These are phyloP conservation scores for Penicillium sp. DNA, from an alignment of 2,329 filamentous ascomycete species.

Conservation along the genomic window DNA sequence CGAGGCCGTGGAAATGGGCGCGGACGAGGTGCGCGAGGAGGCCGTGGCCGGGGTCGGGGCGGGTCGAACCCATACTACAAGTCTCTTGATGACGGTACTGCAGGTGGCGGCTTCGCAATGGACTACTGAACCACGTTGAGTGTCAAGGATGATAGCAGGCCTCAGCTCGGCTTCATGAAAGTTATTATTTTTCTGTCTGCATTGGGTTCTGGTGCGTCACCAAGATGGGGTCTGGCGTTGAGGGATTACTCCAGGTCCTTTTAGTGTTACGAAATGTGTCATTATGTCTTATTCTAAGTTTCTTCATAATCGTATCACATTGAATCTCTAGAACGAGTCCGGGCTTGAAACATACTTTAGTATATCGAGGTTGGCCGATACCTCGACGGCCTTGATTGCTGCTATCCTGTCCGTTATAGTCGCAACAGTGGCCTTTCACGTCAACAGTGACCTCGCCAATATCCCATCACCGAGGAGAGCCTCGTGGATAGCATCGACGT, in stretches of 20 bases:
- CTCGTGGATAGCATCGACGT: constrained; percentile 18
- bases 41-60: constrained; percentile 46
- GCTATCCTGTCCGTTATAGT: constrained; percentile 25
- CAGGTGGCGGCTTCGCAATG: constrained; percentile 34
- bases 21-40: constrained; percentile 37
- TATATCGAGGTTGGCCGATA: constrained; percentile 17
- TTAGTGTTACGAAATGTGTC: not conserved
- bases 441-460: constrained; percentile 21
- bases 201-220: not conserved
- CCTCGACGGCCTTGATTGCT: constrained; percentile 21
- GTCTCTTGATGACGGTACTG: constrained; percentile 59
- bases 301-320: not conserved
- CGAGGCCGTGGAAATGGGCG: constrained; percentile 40
- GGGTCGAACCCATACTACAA: constrained; percentile 52
- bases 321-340: not conserved
- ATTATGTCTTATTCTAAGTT: not conserved
- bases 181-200: not conserved
- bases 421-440: constrained; percentile 22
- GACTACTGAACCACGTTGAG: constrained; percentile 32
- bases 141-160: not conserved
- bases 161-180: not conserved
- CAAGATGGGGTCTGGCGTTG: not conserved
- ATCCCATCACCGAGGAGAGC: constrained; percentile 17
- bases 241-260: not conserved
- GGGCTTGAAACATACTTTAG: constrained; percentile 19